These are phyloP conservation scores for Pyrenochaeta sp. DNA, from an alignment of 2,329 filamentous ascomycete genomes.

Conservation along the genomic window DNA sequence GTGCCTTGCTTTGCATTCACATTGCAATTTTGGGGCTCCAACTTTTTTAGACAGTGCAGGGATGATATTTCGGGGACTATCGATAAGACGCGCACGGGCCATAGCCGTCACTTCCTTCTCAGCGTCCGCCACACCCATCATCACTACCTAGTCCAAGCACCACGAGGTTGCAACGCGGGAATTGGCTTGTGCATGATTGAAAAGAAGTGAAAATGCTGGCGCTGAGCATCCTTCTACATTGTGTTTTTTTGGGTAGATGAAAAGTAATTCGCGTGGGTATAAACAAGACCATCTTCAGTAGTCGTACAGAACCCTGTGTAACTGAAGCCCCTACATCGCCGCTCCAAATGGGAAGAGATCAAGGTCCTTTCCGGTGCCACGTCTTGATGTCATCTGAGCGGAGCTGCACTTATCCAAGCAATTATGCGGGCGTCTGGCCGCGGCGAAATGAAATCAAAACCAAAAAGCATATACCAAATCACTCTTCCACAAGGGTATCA, in stretches of 20 bases:
- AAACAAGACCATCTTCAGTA: conserved; percentile 17
- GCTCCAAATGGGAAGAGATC: not conserved
- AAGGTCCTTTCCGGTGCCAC: not conserved
- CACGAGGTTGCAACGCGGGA: not conserved
- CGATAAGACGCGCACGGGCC: conserved; percentile 20
- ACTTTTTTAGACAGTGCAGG: conserved; percentile 24
- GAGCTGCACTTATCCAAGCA: conserved; percentile 3
- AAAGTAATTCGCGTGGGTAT: conserved; percentile 12
- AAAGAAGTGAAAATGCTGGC: not conserved
- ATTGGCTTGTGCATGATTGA: not conserved
- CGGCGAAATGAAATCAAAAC: conserved; percentile 8
- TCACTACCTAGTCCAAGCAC: too few species aligned
- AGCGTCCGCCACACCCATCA: too few species aligned
- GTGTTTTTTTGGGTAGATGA: not conserved
- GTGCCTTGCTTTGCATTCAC: not conserved
- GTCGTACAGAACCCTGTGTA: conserved; percentile 7
- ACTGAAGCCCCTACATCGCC: conserved; percentile 4
- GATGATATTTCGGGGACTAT: conserved; percentile 19
- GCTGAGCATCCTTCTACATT: not conserved
- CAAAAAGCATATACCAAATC: conserved; percentile 1
- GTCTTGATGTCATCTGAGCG: not conserved
- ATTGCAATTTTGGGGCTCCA: conserved; percentile 17
- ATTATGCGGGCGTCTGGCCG: conserved; percentile 19
- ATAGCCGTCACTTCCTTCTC: not conserved
- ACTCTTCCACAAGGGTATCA: conserved; percentile 47